Base-by-base conservation (phyloP, 2,329 filamentous ascomycete species). In the Fusarium gaditjirri region DNA sequence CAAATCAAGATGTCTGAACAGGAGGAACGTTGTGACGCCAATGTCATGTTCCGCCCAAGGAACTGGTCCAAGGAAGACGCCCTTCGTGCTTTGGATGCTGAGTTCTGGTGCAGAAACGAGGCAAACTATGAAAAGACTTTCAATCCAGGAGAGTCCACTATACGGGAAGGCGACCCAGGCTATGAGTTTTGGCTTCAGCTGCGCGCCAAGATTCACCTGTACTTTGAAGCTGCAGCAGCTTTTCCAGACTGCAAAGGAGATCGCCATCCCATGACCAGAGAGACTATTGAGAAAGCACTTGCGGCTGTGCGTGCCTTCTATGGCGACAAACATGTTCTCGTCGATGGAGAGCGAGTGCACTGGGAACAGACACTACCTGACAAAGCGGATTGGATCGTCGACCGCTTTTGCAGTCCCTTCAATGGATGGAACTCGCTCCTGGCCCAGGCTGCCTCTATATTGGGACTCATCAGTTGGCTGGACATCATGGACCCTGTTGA, bases 261-360 rank as follows among this genome's bases (percentile, higher is more conserved):
- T 11, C 10, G 19, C 8, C 23, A 27, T 44, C 17, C 7, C 13
- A 44, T 19, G 42, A 44, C 23, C 7, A 44, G 4, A 5, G 8
- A 43, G 42, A 25, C 23, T 23, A 44, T 44, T 6, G 7, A 13
- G 8, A 11, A 2, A 25, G 41, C 41, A 19, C 16, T 25, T 19
- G 3, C 16, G 17, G 41, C 41, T 43, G 7, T 43, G 4, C 6
- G 17, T 44, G 11, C 23, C 8, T 44, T 27, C 11, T 27, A 25
- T 19, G 42, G 23, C 23, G 23, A 44, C 23, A 4, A 0, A 25
- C 2, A 6, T 19, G 23, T 27, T 27, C 23, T 0, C 3, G 23
- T 19, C 9, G 10, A 25, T 25, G 23, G 42, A 44, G 10, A 9
- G 23, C 17, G 25, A 19, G 16, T 44, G 4, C 23, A 8, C 16